A percentile compares a stretch with the other conserved stretches of the same genome.
phyloP scores from a whole-genome alignment of 495 filamentous ascomycete species.

The Daldinia vernicosa region DNA sequence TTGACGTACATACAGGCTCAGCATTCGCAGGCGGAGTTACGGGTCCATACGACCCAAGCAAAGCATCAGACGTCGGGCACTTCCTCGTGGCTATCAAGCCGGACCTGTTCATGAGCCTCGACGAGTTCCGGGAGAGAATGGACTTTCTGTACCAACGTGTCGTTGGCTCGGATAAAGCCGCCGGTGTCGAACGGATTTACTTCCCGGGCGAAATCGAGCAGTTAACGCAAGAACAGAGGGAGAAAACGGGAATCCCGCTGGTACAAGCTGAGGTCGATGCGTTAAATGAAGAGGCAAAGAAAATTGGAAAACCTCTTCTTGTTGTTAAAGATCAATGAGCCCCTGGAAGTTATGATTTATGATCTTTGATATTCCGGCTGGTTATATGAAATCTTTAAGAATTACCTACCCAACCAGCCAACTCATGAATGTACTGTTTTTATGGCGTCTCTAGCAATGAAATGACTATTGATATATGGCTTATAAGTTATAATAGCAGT shows the following conservation, averaged over 20 bases:
- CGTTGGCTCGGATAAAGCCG: conserved; percentile 69
- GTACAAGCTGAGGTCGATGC: conserved; percentile 70
- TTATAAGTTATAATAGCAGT: too few species aligned
- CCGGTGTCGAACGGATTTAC: conserved; percentile 77
- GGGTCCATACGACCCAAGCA: conserved; percentile 74
- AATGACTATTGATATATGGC: too few species aligned
- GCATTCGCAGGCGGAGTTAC: conserved; percentile 78
- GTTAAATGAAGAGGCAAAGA: conserved; percentile 72
- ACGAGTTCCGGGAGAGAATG: conserved; percentile 76
- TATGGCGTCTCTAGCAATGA: too few species aligned
- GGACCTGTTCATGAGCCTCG: conserved; percentile 74
- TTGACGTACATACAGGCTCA: conserved; percentile 44
- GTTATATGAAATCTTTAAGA: too few species aligned
- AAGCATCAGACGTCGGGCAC: conserved; percentile 76
- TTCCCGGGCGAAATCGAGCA: conserved; percentile 84
- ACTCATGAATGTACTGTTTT: too few species aligned
- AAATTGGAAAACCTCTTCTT: conserved; percentile 52
- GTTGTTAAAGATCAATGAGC: conserved; percentile 20
- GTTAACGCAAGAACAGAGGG: conserved; percentile 63
- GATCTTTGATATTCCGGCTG: neutral
- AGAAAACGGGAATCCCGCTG: conserved; percentile 70
- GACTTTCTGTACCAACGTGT: conserved; percentile 72
- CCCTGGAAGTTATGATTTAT: too few species aligned
- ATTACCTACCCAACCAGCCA: too few species aligned
- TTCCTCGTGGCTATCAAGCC: conserved; percentile 79